Evolutionary conservation across 768 basidiomycete species (phyloP).

Genomic region (Hygrophoropsis aurantiaca): DNA sequence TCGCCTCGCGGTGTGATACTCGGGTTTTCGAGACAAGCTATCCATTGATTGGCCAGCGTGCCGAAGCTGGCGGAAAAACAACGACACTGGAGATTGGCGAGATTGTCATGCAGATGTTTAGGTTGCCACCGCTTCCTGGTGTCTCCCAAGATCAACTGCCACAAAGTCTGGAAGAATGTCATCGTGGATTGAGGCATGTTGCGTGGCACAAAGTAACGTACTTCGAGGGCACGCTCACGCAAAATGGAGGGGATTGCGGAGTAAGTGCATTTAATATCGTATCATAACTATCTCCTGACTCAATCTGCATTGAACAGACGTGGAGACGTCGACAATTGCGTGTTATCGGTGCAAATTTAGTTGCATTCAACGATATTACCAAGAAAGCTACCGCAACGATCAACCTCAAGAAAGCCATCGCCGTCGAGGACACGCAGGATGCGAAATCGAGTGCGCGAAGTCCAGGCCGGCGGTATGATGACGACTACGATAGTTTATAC

Average conservation of each 20-base stretch:
- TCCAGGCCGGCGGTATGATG: constrained; percentile 42
- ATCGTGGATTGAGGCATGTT: constrained; percentile 82
- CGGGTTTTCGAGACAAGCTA: constrained; percentile 80
- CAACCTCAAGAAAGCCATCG: constrained; percentile 79
- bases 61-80: constrained; percentile 51
- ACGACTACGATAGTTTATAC: constrained; percentile 64
- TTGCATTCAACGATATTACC: constrained; percentile 92
- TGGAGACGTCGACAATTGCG: constrained; percentile 83
- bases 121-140: constrained; percentile 87
- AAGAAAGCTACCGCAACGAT: constrained; percentile 90
- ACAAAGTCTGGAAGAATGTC: constrained; percentile 90
- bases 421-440: constrained; percentile 76
- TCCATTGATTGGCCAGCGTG: constrained; percentile 76
- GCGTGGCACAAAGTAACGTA: constrained; percentile 95
- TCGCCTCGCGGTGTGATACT: constrained; percentile 81
- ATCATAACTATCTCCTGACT: not conserved
- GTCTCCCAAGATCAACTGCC: constrained; percentile 76
- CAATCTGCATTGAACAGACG: constrained; percentile 44
- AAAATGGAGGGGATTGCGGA: constrained; percentile 88
- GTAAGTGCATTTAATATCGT: constrained; percentile 49
- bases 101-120: constrained; percentile 86
- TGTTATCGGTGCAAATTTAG: constrained; percentile 80
- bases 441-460: constrained; percentile 44
- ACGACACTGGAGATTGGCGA: constrained; percentile 79
- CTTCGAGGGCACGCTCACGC: constrained; percentile 90